Base-by-base conservation (phyloP, 1,139 yeast species). In the Debaryomyces sp. region DNA sequence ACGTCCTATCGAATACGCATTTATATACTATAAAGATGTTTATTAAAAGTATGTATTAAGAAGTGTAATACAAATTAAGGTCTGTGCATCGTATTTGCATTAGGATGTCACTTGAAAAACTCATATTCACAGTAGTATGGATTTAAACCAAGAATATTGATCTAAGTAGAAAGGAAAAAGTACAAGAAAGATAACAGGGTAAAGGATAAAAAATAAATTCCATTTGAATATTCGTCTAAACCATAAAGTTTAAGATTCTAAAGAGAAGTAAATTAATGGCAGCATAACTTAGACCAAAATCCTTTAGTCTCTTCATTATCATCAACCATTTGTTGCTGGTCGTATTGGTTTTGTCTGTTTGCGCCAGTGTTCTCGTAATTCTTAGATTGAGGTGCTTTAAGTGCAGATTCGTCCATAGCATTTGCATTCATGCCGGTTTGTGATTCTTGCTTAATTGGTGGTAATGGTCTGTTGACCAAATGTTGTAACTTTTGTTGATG, bases 401-500 rank as follows among this genome's bases (percentile, higher is more conserved):
- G 51, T 33, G 55, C 53, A 26, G 54, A 52, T 26, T 44, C 51
- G 21, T 29, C 49, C 41, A 48, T 32, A 17, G 45, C 27, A 22
- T 48, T 51, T 38, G 45, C 44, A 42, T 48, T 52, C 30, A 45
- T 41, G 24, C 53, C 54, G 23, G 57, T 51, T 46, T 64, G 70
- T 15, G 69, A 58, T 52, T 75, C 81, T 60, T 75, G 80, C 56
- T 75, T 75, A 52, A 76, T 76, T 10, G 81, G 80, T 41, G 81
- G 81, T 58, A 76, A 72, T 13, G 81, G 81, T 57, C 81, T 66
- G 62, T 76, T 76, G 50, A 76, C 80, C 66, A 76, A 73, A 55
- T 75, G 79, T 59, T 76, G 81, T 63, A 76, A 73, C 61, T 76
- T 75, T 56, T 75, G 81, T 63, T 75, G 80, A 58, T 75, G 79